phyloP scores from a whole-genome alignment of 202 grass and related monocot genomes.

The Eragrostis tef region DNA sequence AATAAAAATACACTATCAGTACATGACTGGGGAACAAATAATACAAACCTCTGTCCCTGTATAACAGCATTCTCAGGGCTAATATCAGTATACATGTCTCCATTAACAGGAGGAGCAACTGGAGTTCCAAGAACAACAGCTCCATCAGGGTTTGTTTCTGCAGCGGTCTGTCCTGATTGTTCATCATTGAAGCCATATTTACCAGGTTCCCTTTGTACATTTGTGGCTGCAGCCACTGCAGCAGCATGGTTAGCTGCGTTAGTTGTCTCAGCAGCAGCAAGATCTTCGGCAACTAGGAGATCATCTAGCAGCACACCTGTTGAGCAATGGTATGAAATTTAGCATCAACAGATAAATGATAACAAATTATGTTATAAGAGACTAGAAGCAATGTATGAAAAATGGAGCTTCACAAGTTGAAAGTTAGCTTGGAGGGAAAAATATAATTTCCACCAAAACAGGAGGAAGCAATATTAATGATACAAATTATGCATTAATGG shows the following conservation, averaged over 20 bases:
- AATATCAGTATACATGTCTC: slow-evolving; percentile 82
- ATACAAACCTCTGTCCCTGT: slow-evolving; percentile 84
- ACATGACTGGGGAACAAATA: slow-evolving; percentile 16
- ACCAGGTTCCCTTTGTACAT: slow-evolving; percentile 64
- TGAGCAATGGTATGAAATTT: slow-evolving; percentile 35
- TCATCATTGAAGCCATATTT: slow-evolving; percentile 72
- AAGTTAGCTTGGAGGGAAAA: neutral
- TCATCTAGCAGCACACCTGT: slow-evolving; percentile 93
- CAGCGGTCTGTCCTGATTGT: slow-evolving; percentile 62
- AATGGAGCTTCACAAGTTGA: neutral
- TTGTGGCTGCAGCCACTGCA: slow-evolving; percentile 57
- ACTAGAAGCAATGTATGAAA: slow-evolving; percentile 25
- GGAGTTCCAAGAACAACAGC: slow-evolving; percentile 90
- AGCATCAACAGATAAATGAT: slow-evolving; percentile 23
- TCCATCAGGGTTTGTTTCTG: slow-evolving; percentile 71
- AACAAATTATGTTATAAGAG: neutral
- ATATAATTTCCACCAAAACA: neutral
- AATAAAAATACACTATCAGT: neutral
- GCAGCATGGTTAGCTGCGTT: slow-evolving; percentile 80
- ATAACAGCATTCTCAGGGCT: slow-evolving; percentile 91
- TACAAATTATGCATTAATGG: neutral
- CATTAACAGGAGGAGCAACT: slow-evolving; percentile 92
- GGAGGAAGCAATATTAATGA: neutral
- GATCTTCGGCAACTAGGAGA: slow-evolving; percentile 96
- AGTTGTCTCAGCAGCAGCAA: slow-evolving; percentile 92